Conservation (phyloP, 768 basidiomycete genomes). For the Sutorius australiensis region DNA sequence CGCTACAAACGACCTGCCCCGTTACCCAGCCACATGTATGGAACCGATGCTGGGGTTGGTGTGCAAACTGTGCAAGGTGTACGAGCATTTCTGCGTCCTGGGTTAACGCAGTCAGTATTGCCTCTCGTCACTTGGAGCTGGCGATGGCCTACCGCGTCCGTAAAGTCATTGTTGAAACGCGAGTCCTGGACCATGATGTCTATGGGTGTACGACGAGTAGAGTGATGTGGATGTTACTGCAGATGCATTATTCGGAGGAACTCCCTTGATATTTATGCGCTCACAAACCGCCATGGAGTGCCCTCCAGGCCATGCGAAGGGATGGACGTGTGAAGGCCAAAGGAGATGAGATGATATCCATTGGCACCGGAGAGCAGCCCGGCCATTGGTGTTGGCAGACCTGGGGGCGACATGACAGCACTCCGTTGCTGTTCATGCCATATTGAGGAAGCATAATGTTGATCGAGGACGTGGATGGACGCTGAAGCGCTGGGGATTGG, state of each 20-base stretch:
- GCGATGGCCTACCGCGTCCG: conserved; percentile 7
- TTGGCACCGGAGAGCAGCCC: conserved; percentile 15
- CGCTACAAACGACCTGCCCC: background rate
- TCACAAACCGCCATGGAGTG: conserved; percentile 15
- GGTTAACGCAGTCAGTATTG: background rate
- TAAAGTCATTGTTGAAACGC: conserved; percentile 5
- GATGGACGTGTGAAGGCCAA: conserved; percentile 12
- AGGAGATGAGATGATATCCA: conserved; percentile 7
- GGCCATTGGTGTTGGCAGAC: conserved; percentile 11
- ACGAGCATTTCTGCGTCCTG: conserved; percentile 10
- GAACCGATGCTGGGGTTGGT: conserved; percentile 1
- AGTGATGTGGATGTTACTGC: background rate
- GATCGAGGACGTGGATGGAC: conserved; percentile 3
- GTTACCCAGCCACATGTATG: conserved; percentile 19
- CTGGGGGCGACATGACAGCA: background rate
- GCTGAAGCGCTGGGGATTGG: background rate
- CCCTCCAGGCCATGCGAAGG: conserved; percentile 19
- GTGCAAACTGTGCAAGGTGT: background rate
- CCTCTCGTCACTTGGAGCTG: background rate
- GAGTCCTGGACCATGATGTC: background rate
- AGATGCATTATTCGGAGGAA: conserved; percentile 6
- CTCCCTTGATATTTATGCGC: conserved; percentile 16
- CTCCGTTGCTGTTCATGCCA: conserved; percentile 10
- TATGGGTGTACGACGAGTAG: background rate
- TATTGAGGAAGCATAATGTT: background rate